Evolutionary conservation across 2,329 filamentous ascomycete species (phyloP).

Genomic region (Penicillium sp.): DNA sequence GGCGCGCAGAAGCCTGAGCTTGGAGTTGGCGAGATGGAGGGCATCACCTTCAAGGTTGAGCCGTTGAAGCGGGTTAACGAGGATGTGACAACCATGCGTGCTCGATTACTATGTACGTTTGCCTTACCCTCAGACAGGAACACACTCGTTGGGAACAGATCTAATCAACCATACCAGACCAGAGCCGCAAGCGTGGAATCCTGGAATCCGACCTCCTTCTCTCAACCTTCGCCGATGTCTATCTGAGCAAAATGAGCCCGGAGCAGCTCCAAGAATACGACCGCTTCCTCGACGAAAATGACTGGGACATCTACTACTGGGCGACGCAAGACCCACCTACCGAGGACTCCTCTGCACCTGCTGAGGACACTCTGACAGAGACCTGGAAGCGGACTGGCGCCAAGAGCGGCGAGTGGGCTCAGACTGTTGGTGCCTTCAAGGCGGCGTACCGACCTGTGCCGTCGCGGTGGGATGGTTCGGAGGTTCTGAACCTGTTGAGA

Average conservation of each 20-base stretch:
- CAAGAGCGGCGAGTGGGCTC: slow-evolving; percentile 82
- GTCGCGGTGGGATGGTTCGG: slow-evolving; percentile 75
- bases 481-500: slow-evolving; percentile 73
- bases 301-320: slow-evolving; percentile 99
- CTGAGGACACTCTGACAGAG: slow-evolving; percentile 40
- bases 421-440: slow-evolving; percentile 92
- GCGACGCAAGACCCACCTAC: slow-evolving; percentile 73
- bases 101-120: slow-evolving; percentile 67
- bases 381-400: slow-evolving; percentile 53
- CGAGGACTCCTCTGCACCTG: slow-evolving; percentile 48
- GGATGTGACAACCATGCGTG: slow-evolving; percentile 79
- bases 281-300: slow-evolving; percentile 93
- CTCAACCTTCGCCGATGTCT: slow-evolving; percentile 83
- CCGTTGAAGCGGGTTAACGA: slow-evolving; percentile 84
- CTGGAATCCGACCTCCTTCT: slow-evolving; percentile 94
- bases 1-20: slow-evolving; percentile 63
- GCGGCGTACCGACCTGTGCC: slow-evolving; percentile 91
- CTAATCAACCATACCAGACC: slow-evolving; percentile 61
- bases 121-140: slow-evolving; percentile 22
- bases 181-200: slow-evolving; percentile 93
- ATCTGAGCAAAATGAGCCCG: slow-evolving; percentile 71
- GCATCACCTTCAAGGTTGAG: slow-evolving; percentile 81
- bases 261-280: slow-evolving; percentile 82
- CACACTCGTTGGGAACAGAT: background rate
- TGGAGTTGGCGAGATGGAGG: slow-evolving; percentile 81